Percentiles rank a stretch among this genome's conserved stretches.
Conservation (phyloP, 1,139 yeast genomes). For the Candida sojae region DNA sequence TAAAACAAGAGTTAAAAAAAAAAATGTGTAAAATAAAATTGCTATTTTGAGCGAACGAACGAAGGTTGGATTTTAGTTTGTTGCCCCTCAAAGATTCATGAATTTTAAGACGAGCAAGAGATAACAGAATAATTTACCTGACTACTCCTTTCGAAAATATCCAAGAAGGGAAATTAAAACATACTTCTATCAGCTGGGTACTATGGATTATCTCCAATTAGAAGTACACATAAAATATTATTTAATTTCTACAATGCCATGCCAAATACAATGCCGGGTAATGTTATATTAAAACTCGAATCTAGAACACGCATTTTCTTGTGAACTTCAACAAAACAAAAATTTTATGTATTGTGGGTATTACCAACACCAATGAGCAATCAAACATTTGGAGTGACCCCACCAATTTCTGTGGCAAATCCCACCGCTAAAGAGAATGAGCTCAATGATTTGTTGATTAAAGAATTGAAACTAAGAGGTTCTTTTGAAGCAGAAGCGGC, state of each 20-base stretch:
- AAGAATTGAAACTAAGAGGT: constrained; percentile 78
- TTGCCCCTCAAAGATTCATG: neutral
- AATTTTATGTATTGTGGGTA: neutral
- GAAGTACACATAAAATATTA: no score
- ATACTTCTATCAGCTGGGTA: neutral
- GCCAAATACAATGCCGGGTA: neutral
- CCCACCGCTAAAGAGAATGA: constrained; percentile 80
- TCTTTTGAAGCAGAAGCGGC: constrained; percentile 88
- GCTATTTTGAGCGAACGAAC: neutral
- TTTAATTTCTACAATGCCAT: no score
- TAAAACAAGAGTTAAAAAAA: neutral
- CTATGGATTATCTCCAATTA: no score
- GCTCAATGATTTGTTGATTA: constrained; percentile 73
- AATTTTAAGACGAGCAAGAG: neutral
- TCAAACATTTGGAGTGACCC: neutral
- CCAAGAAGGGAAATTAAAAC: neutral
- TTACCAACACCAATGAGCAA: neutral
- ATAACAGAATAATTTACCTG: neutral
- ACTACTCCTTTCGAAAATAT: neutral
- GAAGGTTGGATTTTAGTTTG: neutral
- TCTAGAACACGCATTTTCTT: neutral
- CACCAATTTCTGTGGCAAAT: constrained; percentile 29
- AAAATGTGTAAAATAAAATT: neutral
- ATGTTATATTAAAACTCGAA: neutral
- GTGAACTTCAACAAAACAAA: neutral